Base-by-base conservation (phyloP, 2,329 filamentous ascomycete genomes). In the Acephala macrosclerotiorum region DNA sequence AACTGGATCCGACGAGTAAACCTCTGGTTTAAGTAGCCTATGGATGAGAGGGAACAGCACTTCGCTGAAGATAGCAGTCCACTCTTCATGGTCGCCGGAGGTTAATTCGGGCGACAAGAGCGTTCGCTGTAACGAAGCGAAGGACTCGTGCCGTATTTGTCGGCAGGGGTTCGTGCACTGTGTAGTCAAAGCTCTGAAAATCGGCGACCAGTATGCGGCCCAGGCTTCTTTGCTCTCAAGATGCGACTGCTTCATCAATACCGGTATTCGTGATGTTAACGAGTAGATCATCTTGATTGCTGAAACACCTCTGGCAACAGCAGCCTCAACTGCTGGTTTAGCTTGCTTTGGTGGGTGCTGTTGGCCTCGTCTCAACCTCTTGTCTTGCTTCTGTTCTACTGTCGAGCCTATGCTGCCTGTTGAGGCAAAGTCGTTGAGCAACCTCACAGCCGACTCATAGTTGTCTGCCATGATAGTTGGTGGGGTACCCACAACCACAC, bases 181-280 rank as follows among this genome's bases (percentile, higher is more conserved):
- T 4, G 88, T 89, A 2, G 92, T 96, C 20, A 99, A 82, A 6
- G 93, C 92, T 72, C 93, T 89, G 79, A 99, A 96, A 29, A 99
- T 94, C 1, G 95, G 96, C 16, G 94, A 90, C 96, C 96, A 99
- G 78, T 99, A 99, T 9, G 96, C 93, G 59, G 93, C 94, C 96
- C 96, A 99, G 16, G 96, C 96, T 84, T 97, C 92, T 66, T 85
- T 92, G 66, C 87, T 90, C 76, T 97, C 96, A 1, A 98, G 87
- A 74, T 97, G 95, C 25, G 94, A 97, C 76, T 97, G 93, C 75
- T 93, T 87, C 82, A 99, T 97, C 40, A 98, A 86, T 61, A 90
- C 85, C 1, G 95, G 93, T 26, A 97, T 94, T 47, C 93, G 89
- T 61, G 84, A 84, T 1, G 93, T 96, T 79, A 98, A 87, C 68